Conservation (phyloP, 306 rosid species). For the Abrus precatorius region DNA sequence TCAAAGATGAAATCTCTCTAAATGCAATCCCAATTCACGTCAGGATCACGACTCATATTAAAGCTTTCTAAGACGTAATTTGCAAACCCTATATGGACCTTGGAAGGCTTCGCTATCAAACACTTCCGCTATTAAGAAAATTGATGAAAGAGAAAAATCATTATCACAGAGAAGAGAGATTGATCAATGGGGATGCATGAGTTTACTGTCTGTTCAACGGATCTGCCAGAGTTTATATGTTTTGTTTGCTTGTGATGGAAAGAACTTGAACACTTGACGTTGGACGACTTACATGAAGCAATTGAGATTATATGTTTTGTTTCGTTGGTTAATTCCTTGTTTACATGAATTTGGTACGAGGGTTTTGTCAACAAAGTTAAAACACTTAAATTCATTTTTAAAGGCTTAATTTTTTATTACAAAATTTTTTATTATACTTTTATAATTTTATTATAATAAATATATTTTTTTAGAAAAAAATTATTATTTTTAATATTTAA, state of each 20-base stretch:
- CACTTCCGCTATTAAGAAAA: not conserved
- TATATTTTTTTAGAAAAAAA: no score
- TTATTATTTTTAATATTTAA: no score
- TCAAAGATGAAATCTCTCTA: slow-evolving; percentile 8
- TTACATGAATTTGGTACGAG: no score
- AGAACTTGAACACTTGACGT: not conserved
- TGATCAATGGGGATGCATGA: not conserved
- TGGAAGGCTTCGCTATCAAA: not conserved
- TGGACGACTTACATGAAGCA: not conserved
- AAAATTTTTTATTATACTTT: no score
- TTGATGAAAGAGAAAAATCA: not conserved
- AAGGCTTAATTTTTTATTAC: no score
- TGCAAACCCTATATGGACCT: slow-evolving; percentile 21
- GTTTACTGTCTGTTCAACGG: not conserved
- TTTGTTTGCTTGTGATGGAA: not conserved
- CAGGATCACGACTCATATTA: not conserved
- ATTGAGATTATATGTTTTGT: no score
- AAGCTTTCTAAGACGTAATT: not conserved
- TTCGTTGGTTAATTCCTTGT: no score
- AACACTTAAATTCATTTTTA: no score
- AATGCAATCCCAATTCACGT: slow-evolving; percentile 12
- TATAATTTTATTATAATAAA: no score
- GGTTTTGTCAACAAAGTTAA: no score
- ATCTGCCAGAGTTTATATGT: not conserved
- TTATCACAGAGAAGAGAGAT: not conserved